Base-by-base conservation (phyloP, 2,329 filamentous ascomycete species). In the Lasiodiplodia hormozganensis region DNA sequence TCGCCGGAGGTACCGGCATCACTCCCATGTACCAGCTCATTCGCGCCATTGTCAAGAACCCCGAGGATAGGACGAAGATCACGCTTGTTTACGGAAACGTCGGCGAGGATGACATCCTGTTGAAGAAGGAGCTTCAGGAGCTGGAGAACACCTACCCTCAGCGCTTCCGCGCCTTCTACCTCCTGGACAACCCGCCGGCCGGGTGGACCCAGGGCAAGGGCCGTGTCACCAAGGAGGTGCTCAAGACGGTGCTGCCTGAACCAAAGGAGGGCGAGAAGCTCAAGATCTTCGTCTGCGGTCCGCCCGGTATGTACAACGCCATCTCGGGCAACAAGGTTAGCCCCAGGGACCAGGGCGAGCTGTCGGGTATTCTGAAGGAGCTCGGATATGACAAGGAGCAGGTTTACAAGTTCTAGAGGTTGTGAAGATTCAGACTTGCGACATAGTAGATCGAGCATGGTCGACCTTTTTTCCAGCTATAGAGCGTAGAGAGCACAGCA, bases 21-120 rank as follows among this genome's bases (percentile, higher is more conserved):
- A 96, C 96, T 12, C 96, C 96, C 74, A 97, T 98, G 95, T 98
- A 92, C 86, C 96, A 99, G 86, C 89, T 99, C 56, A 86, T 89
- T 72, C 93, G 93, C 71, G 87, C 90, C 77, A 97, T 99, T 83
- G 97, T 98, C 89, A 93, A 91, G 82, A 97, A 97, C 88, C 93
- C 95, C 70, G 88, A 92, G 53, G 96, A 99, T 85, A 94, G 96
- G 88, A 99, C 96, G 75, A 97, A 97, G 86, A 94, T 99, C 52
- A 98, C 95, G 6, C 89, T 99, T 38, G 88, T 99, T 47, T 97
- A 95, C 77, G 96, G 93, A 73, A 99, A 98, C 84, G 83, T 97
- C 70, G 85, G 84, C 31, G 93, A 98, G 84, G 88, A 95, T 16
- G 96, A 99, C 77, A 97, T 99, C 70, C 86, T 99, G 62, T 84